phyloP scores from a whole-genome alignment of 257 asterid species.

The Salvia hispanica region DNA sequence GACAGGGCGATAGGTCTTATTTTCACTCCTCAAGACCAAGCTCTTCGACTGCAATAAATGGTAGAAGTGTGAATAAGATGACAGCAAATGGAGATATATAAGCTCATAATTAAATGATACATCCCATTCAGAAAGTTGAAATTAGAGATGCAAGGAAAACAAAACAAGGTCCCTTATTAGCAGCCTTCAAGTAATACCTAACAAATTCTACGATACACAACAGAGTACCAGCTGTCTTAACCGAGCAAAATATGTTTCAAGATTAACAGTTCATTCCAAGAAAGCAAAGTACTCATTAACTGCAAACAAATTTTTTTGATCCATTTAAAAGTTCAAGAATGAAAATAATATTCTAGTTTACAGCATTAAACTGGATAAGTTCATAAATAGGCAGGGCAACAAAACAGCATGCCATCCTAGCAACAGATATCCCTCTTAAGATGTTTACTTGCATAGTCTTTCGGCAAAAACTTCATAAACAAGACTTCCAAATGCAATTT shows the following conservation, averaged over 20 bases:
- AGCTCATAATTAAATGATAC: background rate
- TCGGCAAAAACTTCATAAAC: background rate
- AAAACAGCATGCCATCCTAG: background rate
- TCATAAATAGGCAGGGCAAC: background rate
- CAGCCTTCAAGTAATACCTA: background rate
- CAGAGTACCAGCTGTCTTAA: background rate
- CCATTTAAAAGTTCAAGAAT: background rate
- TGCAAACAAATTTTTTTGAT: background rate
- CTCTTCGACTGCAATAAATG: conserved; percentile 67
- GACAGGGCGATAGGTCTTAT: conserved; percentile 83
- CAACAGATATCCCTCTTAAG: background rate
- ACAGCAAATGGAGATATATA: background rate
- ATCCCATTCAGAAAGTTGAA: background rate
- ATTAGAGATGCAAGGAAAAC: conserved; percentile 14
- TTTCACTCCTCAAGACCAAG: conserved; percentile 71
- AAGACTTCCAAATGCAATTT: background rate
- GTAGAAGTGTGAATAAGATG: conserved; percentile 22
- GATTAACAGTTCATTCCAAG: background rate
- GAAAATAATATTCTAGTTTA: background rate
- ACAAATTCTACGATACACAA: background rate
- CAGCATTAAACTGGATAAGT: background rate
- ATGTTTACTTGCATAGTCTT: background rate
- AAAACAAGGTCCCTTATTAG: background rate
- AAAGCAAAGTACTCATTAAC: background rate
- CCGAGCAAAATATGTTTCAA: background rate